Percentiles rank a stretch among this genome's conserved stretches.
These are phyloP conservation scores for Globisporangium radiosum DNA, from an alignment of 352 stramenopile genomes.

Conservation along the genomic window DNA sequence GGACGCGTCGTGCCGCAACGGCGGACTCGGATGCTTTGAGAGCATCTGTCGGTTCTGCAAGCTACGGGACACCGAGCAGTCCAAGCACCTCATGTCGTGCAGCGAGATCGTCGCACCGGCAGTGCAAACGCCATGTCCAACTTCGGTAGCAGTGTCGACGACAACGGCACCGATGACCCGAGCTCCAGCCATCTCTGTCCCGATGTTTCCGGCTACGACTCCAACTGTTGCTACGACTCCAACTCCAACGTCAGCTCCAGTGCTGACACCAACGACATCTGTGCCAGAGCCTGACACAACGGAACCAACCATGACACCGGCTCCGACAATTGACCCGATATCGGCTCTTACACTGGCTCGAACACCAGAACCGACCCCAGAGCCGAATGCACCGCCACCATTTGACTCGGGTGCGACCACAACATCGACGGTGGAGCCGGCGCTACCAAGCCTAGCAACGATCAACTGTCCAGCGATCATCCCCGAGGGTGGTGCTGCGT, in stretches of 20 bases:
- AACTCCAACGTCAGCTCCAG: too few species aligned
- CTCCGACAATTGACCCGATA: not conserved
- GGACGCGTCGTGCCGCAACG: slow-evolving; percentile 7
- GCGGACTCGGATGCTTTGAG: slow-evolving; percentile 14
- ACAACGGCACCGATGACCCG: not conserved
- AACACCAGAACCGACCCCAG: too few species aligned
- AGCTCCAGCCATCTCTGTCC: not conserved
- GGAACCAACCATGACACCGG: not conserved
- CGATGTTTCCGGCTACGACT: not conserved
- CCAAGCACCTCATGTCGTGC: slow-evolving; percentile 10
- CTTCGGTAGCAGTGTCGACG: too few species aligned
- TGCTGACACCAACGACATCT: not conserved
- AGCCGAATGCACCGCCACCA: not conserved
- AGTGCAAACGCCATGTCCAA: not conserved
- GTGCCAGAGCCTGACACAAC: not conserved
- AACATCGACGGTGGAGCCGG: not conserved
- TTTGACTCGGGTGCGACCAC: not conserved
- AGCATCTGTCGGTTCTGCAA: slow-evolving; percentile 16
- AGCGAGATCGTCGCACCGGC: not conserved
- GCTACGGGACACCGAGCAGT: slow-evolving; percentile 5
- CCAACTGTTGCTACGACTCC: not conserved
- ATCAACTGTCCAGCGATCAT: slow-evolving; percentile 4
- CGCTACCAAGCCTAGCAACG: not conserved
- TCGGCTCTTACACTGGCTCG: not conserved
- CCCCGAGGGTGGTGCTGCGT: slow-evolving; percentile 1